Conservation (phyloP, 495 filamentous ascomycete species). For the Aspergillus kassunensis region DNA sequence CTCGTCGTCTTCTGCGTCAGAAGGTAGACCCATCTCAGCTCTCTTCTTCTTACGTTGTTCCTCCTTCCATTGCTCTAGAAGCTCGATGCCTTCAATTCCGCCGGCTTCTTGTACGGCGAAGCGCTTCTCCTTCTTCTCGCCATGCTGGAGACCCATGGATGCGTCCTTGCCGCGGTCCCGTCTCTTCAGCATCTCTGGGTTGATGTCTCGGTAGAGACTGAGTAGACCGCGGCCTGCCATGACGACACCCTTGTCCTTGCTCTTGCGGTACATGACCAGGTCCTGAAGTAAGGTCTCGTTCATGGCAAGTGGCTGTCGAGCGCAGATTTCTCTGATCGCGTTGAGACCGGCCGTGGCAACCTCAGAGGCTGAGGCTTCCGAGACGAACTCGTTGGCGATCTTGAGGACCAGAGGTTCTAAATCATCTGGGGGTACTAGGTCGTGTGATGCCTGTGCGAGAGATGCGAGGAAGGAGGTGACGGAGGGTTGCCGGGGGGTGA, state of each 20-base stretch:
- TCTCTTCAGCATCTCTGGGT: conserved; percentile 83
- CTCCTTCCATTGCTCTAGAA: conserved; percentile 90
- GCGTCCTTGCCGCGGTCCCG: conserved; percentile 90
- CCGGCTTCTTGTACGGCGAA: conserved; percentile 77
- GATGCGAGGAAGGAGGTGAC: conserved; percentile 94
- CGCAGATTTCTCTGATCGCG: conserved; percentile 89
- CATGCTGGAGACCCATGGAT: conserved; percentile 71
- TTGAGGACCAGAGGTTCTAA: conserved; percentile 90
- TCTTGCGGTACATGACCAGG: conserved; percentile 91
- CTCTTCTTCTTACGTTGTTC: conserved; percentile 74
- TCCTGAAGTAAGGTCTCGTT: conserved; percentile 94
- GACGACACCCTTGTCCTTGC: conserved; percentile 95
- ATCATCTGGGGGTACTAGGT: conserved; percentile 86
- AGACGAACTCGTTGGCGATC: conserved; percentile 98
- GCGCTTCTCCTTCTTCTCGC: conserved; percentile 62
- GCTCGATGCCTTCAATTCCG: conserved; percentile 86
- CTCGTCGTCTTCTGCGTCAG: conserved; percentile 52
- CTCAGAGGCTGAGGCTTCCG: conserved; percentile 85
- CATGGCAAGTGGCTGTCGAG: conserved; percentile 90
- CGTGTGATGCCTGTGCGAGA: conserved; percentile 86
- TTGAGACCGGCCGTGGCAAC: conserved; percentile 92
- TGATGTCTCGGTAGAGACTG: conserved; percentile 84
- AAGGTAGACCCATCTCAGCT: conserved; percentile 58
- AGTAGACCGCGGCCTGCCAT: conserved; percentile 94
- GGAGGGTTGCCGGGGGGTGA: conserved; percentile 82